Base-by-base conservation (phyloP, 2,329 filamentous ascomycete genomes). In the Myriosclerotinia duriaeana region DNA sequence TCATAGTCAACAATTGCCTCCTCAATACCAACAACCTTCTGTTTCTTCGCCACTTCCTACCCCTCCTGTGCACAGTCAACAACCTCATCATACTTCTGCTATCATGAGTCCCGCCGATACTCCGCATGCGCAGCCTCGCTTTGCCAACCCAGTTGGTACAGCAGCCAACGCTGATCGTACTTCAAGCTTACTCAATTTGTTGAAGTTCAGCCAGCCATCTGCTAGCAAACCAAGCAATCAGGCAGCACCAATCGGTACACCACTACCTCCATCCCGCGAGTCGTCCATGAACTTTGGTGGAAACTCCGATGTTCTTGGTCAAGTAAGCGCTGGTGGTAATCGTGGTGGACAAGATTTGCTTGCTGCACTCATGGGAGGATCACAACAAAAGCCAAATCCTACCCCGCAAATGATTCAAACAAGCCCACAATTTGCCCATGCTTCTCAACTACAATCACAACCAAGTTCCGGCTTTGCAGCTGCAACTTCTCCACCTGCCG, bases 141-240 rank as follows among this genome's bases (percentile, higher is more conserved):
- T 75, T 79, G 79, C 77, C 78, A 59, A 71, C 55, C 67, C 71
- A 26, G 60, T 61, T 30, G 72, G 74, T 55, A 68, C 67, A 34
- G n/a, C 71, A 30, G 76, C 70, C 78, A 81, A 79, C 67, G 76
- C 78, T 60, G 81, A 82, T 66, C 81, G 83, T 68, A 83, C 84
- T 20, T 81, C 82, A 69, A 86, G 84, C 72, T 77, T 91, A 70
- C 80, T 90, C 67, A 89, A 85, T 73, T 77, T 90, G 68, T 80
- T 91, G 69, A 87, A 87, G 76, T 89, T 88, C 78, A 87, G 84
- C 69, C 80, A 84, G 71, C 77, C 80, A 50, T 69, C 78, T 61
- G 71, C 74, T 22, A 72, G 70, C 42, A 66, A 55, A 22, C 59
- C 68, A 38, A 52, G 66, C 15, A 72, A 50, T 46, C 71, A 72